phyloP scores from a whole-genome alignment of 2,329 filamentous ascomycete genomes.

The Stylonectria norvegica region DNA sequence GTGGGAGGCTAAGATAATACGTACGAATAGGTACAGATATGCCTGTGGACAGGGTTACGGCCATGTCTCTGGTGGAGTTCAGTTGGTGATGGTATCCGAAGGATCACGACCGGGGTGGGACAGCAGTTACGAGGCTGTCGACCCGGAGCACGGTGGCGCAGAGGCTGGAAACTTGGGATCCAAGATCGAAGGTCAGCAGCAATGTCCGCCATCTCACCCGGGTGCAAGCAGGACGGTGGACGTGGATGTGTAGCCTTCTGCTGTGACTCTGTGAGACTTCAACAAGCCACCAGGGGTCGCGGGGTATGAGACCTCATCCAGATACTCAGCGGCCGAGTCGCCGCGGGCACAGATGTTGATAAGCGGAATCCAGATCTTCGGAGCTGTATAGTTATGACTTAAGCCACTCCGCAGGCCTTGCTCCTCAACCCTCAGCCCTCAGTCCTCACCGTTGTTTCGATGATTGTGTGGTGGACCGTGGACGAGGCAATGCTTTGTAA shows the following conservation, averaged over 20 bases:
- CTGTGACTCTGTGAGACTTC: background rate
- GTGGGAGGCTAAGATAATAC: conserved; percentile 6
- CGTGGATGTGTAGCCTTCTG: background rate
- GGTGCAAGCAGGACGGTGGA: background rate
- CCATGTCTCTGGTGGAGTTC: no score
- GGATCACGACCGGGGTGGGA: conserved; percentile 14
- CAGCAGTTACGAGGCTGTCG: conserved; percentile 24
- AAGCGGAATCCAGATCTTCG: background rate
- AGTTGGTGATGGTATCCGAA: conserved; percentile 8
- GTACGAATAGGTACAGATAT: conserved; percentile 5
- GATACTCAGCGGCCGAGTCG: background rate
- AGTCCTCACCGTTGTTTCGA: background rate
- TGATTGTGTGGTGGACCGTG: background rate
- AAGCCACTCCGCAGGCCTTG: no score
- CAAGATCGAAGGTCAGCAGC: conserved; percentile 15
- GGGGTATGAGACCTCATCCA: background rate
- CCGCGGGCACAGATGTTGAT: background rate
- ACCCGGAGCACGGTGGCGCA: conserved; percentile 10
- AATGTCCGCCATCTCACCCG: conserved; percentile 8
- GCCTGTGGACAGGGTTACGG: no score
- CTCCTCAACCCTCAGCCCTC: no score
- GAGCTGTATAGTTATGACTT: no score
- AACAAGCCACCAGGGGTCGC: background rate
- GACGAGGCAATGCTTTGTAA: background rate
- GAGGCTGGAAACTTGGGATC: conserved; percentile 12